These are phyloP conservation scores for Pleurotus tuoliensis DNA, from an alignment of 768 basidiomycete species.

Conservation along the genomic window DNA sequence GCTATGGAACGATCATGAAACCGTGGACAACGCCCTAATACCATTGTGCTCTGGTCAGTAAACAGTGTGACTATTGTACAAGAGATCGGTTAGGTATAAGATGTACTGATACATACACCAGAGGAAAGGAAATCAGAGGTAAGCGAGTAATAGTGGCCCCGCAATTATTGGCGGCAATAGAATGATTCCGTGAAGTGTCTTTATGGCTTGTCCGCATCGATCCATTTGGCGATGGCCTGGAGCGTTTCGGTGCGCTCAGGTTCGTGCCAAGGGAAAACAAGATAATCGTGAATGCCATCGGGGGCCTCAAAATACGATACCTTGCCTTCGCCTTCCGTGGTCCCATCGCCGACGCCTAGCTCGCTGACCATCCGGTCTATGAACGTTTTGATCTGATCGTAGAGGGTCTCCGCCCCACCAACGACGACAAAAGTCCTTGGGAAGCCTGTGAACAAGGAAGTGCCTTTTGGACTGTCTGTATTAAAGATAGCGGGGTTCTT, in stretches of 20 bases:
- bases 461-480: neutral
- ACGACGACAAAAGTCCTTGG: constrained; percentile 57
- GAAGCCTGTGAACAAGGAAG: constrained; percentile 50
- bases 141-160: too few species aligned
- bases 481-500: constrained; percentile 24
- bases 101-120: too few species aligned
- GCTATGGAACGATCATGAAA: too few species aligned
- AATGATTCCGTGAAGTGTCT: too few species aligned
- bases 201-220: constrained; percentile 11
- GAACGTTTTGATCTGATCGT: constrained; percentile 46
- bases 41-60: too few species aligned
- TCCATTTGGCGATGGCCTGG: constrained; percentile 47
- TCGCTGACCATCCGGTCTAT: constrained; percentile 46
- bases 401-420: constrained; percentile 53
- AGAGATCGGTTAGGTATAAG: too few species aligned
- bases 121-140: too few species aligned
- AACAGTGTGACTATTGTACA: too few species aligned
- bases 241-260: constrained; percentile 48
- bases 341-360: constrained; percentile 40
- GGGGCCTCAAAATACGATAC: constrained; percentile 45
- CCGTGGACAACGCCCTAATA: too few species aligned
- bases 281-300: constrained; percentile 53
- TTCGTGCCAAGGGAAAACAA: constrained; percentile 46
- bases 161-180: too few species aligned
- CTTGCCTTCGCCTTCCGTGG: constrained; percentile 33